Evolutionary conservation across 345 rosid genomes (phyloP).

Genomic region (Rhodamnia argentea): DNA sequence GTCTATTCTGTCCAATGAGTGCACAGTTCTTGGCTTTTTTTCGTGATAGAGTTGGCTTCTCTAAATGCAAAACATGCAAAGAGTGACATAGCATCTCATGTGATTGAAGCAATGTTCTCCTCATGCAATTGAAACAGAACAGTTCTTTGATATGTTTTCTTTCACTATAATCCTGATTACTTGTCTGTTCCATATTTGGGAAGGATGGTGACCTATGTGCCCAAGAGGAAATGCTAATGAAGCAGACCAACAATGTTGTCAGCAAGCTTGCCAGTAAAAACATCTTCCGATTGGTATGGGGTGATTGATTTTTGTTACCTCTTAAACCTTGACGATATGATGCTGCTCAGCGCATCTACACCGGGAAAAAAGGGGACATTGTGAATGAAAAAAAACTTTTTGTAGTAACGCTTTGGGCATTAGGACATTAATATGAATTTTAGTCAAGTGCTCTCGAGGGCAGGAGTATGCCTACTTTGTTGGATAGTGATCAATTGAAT

Average conservation of each 20-base stretch:
- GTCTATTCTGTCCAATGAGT: background rate
- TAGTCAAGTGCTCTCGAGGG: background rate
- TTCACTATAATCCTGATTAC: background rate
- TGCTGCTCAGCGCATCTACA: background rate
- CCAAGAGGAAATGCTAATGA: slow-evolving; percentile 62
- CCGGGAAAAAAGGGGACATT: background rate
- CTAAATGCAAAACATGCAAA: background rate
- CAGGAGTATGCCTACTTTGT: background rate
- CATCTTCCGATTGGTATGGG: slow-evolving; percentile 56
- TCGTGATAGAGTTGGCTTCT: background rate
- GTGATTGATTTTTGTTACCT: slow-evolving; percentile 4
- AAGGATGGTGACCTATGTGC: slow-evolving; percentile 55
- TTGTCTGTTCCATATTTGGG: background rate
- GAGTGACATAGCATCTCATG: background rate
- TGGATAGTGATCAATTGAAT: background rate
- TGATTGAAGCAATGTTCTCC: background rate
- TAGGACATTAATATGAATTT: background rate
- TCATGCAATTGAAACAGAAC: background rate
- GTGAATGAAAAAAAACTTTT: background rate
- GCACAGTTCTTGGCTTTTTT: background rate
- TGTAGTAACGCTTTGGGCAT: background rate
- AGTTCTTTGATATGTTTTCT: background rate
- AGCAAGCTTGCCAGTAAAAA: slow-evolving; percentile 45
- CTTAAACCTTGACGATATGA: background rate
- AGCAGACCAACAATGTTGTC: slow-evolving; percentile 41